A percentile compares a stretch with the other conserved stretches of the same genome.
These are phyloP conservation scores for Mycena epipterygia DNA, from an alignment of 768 basidiomycete species.

Conservation along the genomic window DNA sequence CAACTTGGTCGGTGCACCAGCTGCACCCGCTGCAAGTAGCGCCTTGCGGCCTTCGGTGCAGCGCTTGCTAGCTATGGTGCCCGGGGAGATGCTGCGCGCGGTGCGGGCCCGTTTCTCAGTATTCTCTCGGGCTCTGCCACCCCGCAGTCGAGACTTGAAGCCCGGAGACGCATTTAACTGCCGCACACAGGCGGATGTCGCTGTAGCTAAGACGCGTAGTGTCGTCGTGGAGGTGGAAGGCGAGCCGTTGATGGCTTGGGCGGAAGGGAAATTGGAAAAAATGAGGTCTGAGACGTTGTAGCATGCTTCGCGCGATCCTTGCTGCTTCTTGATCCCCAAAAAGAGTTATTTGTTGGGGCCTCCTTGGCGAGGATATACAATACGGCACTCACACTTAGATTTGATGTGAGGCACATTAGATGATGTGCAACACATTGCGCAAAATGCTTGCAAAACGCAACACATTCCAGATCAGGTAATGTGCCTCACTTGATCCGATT, in stretches of 20 bases:
- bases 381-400: too few species aligned
- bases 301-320: too few species aligned
- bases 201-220: background rate
- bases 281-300: too few species aligned
- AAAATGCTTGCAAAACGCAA: too few species aligned
- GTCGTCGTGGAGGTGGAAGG: constrained; percentile 6
- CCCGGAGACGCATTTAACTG: background rate
- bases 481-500: too few species aligned
- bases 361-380: too few species aligned
- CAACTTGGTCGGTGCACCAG: background rate
- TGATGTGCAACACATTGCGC: too few species aligned
- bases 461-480: too few species aligned
- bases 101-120: background rate
- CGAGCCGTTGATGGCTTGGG: background rate
- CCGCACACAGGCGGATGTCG: background rate
- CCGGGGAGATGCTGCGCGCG: constrained; percentile 12
- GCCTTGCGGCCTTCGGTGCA: constrained; percentile 13
- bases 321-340: too few species aligned
- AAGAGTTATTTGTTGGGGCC: too few species aligned
- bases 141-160: background rate
- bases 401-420: too few species aligned
- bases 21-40: background rate
- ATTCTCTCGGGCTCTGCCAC: background rate
- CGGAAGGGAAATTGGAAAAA: background rate
- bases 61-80: background rate